Conservation (phyloP, 768 basidiomycete genomes). For the Leucosporidium creatinivorum region DNA sequence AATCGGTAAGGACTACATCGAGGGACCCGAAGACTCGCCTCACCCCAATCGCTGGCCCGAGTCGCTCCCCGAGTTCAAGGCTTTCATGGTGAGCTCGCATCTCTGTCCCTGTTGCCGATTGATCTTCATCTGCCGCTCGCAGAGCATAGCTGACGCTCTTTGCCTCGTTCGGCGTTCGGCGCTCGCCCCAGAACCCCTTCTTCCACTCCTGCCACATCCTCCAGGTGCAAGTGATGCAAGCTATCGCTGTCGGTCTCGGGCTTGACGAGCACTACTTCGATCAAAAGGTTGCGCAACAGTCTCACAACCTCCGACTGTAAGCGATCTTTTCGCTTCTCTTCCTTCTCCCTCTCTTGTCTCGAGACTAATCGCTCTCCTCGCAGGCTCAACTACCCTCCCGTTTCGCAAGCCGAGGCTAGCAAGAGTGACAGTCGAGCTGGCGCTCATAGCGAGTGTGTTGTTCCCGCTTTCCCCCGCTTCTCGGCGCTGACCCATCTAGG, state of each 20-base stretch:
- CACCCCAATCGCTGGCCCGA: slow-evolving; percentile 65
- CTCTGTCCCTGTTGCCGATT: too few relatives aligned
- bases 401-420: slow-evolving; percentile 52
- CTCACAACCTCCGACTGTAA: slow-evolving; percentile 65
- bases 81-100: slow-evolving; percentile 53
- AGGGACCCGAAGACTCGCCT: slow-evolving; percentile 41
- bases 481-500: too few relatives aligned
- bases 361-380: too few relatives aligned
- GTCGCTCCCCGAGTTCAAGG: slow-evolving; percentile 61
- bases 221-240: slow-evolving; percentile 55
- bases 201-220: slow-evolving; percentile 50
- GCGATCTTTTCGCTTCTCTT: not conserved
- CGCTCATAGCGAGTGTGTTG: slow-evolving; percentile 58
- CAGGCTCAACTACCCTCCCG: slow-evolving; percentile 65
- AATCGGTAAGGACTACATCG: slow-evolving; percentile 63
- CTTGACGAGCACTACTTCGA: slow-evolving; percentile 71
- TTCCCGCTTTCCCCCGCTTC: not conserved
- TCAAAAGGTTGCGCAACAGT: slow-evolving; percentile 62
- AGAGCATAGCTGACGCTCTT: too few relatives aligned
- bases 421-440: slow-evolving; percentile 73
- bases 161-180: too few relatives aligned
- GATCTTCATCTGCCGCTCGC: too few relatives aligned
- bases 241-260: slow-evolving; percentile 70
- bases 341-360: not conserved
- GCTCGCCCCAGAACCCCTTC: slow-evolving; percentile 47